Evolutionary conservation across 805 yeast species (phyloP).

Genomic region (Pichia paraexigua): DNA sequence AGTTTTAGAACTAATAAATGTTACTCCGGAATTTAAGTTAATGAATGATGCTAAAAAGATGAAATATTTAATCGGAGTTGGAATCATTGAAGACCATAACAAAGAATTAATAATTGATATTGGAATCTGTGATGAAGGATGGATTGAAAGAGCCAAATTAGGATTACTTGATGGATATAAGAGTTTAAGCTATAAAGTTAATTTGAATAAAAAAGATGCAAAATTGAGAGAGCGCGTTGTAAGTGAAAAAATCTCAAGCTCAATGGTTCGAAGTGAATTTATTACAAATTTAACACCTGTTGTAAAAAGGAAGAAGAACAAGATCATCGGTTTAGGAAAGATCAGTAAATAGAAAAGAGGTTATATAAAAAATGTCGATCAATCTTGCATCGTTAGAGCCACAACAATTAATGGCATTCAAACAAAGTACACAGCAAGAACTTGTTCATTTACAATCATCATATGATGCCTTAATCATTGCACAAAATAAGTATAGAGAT

Average conservation of each 20-base stretch:
- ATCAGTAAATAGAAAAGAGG: background rate
- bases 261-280: background rate
- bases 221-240: background rate
- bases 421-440: conserved; percentile 77
- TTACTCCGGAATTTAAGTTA: conserved; percentile 4
- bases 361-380: no score
- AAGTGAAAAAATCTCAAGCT: background rate
- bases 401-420: conserved; percentile 77
- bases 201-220: background rate
- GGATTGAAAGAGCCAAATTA: conserved; percentile 6
- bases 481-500: conserved; percentile 73
- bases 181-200: background rate
- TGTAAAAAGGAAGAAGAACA: background rate
- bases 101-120: conserved; percentile 4
- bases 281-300: background rate
- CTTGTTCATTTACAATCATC: conserved; percentile 81
- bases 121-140: conserved; percentile 3
- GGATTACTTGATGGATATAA: background rate
- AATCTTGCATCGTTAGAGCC: conserved; percentile 63
- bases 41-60: conserved; percentile 10
- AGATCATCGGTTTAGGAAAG: background rate
- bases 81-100: background rate
- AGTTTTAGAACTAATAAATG: background rate
- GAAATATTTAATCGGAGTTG: background rate
- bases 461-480: conserved; percentile 72